A percentile compares a stretch with the other conserved stretches of the same genome.
Conservation (phyloP, 306 rosid genomes). For the Sesbania bispinosa region DNA sequence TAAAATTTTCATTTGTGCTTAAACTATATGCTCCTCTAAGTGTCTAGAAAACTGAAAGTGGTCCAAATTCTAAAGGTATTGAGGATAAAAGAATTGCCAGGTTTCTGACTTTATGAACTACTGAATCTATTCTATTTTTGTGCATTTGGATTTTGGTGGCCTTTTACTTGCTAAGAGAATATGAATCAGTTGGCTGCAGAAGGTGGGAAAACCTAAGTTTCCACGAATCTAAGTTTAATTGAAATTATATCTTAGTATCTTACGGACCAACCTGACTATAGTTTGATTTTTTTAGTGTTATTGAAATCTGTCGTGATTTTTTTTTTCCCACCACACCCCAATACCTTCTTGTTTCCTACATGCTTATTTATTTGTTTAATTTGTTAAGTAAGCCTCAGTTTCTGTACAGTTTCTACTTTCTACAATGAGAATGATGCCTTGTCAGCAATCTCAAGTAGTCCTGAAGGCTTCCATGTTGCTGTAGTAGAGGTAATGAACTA, state of each 20-base stretch:
- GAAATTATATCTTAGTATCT: neutral
- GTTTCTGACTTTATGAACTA: conserved; percentile 22
- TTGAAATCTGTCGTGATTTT: neutral
- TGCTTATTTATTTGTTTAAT: conserved; percentile 8
- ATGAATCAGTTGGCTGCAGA: conserved; percentile 17
- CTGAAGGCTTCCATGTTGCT: conserved; percentile 76
- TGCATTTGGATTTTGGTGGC: conserved; percentile 26
- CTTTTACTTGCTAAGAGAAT: neutral
- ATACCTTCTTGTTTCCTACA: neutral
- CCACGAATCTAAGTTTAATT: neutral
- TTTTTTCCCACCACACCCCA: neutral
- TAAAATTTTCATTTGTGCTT: neutral
- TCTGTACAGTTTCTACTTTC: conserved; percentile 59
- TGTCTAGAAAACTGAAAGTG: conserved; percentile 26
- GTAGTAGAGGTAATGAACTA: conserved; percentile 63
- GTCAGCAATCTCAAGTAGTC: conserved; percentile 54
- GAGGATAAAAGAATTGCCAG: conserved; percentile 15
- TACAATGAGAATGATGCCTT: conserved; percentile 63
- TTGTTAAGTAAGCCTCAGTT: conserved; percentile 22
- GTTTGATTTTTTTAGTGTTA: neutral
- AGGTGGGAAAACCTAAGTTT: neutral
- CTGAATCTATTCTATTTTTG: conserved; percentile 27
- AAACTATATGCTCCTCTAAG: neutral
- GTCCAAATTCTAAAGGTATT: conserved; percentile 29
- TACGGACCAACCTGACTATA: neutral